phyloP scores from a whole-genome alignment of 805 yeast genomes.

The Ogataea kodamae region DNA sequence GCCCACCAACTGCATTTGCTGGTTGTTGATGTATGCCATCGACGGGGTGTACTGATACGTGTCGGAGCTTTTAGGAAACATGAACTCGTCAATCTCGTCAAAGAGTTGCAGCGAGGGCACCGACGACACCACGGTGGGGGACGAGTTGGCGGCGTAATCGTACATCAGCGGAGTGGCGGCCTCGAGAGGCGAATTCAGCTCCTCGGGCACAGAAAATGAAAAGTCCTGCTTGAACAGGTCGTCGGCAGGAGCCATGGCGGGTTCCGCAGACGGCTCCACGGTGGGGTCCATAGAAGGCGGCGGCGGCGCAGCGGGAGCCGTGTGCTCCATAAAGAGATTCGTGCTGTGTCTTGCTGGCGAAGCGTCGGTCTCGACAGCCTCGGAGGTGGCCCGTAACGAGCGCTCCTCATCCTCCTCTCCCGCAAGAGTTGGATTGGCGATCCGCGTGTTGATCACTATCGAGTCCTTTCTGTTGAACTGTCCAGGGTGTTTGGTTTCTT shows the following conservation, averaged over 20 bases:
- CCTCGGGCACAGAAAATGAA: constrained; percentile 7
- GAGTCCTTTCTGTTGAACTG: constrained; percentile 15
- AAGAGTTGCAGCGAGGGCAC: constrained; percentile 15
- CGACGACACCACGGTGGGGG: constrained; percentile 8
- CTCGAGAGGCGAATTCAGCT: constrained; percentile 13
- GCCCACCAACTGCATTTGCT: constrained; percentile 15
- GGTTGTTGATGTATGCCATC: constrained; percentile 15
- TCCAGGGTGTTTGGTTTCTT: constrained; percentile 20
- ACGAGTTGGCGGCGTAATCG: constrained; percentile 1
- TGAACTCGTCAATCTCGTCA: constrained; percentile 16
- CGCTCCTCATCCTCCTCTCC: constrained; percentile 15
- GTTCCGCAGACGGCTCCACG: background rate
- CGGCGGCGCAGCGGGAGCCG: constrained; percentile 1
- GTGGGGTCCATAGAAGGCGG: background rate
- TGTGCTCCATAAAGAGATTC: too few relatives aligned
- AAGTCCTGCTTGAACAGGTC: constrained; percentile 9
- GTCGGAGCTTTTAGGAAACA: constrained; percentile 5
- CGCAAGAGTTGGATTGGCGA: constrained; percentile 34
- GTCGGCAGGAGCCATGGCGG: constrained; percentile 1
- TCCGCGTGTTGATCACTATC: constrained; percentile 30
- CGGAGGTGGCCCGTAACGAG: background rate
- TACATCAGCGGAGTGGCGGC: constrained; percentile 12
- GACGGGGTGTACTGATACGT: constrained; percentile 18
- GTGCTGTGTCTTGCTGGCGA: constrained; percentile 1
- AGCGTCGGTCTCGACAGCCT: constrained; percentile 1